A percentile compares a stretch with the other conserved stretches of the same genome.
Evolutionary conservation across 2,329 filamentous ascomycete species (phyloP).

Genomic region (Leptoxyphium fumago): DNA sequence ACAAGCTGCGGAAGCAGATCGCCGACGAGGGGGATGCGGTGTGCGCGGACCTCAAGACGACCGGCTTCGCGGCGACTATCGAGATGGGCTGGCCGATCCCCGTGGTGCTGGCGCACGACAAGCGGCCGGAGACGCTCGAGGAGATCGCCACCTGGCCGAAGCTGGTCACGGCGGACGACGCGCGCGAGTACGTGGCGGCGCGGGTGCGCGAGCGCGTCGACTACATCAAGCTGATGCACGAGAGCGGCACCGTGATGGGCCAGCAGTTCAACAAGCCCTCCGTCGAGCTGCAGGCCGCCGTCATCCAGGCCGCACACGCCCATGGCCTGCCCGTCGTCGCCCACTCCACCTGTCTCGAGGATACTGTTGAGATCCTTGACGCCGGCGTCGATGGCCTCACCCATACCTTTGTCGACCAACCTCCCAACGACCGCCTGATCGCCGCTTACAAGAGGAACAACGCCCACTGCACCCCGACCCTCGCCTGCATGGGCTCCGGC

Average conservation of each 20-base stretch:
- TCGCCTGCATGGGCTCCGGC: conserved; percentile 25
- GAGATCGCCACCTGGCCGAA: conserved; percentile 34
- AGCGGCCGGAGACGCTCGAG: conserved; percentile 20
- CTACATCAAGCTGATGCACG: conserved; percentile 40
- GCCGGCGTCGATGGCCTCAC: conserved; percentile 30
- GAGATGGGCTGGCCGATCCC: conserved; percentile 38
- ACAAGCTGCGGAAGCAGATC: conserved; percentile 16
- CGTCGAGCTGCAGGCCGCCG: conserved; percentile 29
- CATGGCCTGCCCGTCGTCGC: conserved; percentile 25
- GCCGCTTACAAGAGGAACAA: conserved; percentile 28
- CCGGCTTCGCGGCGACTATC: conserved; percentile 35
- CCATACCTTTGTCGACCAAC: conserved; percentile 28
- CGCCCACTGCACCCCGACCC: conserved; percentile 30
- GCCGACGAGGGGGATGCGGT: conserved; percentile 17
- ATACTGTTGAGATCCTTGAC: conserved; percentile 27
- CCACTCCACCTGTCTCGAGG: conserved; percentile 24
- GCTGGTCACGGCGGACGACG: conserved; percentile 26
- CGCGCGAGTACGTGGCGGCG: conserved; percentile 27
- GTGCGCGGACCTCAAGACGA: conserved; percentile 34
- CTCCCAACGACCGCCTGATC: conserved; percentile 24
- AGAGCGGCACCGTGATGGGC: conserved; percentile 29
- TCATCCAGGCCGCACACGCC: conserved; percentile 27
- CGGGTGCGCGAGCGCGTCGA: conserved; percentile 28
- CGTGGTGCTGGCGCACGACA: conserved; percentile 26
- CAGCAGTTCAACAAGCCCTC: conserved; percentile 25